Evolutionary conservation across 345 rosid genomes (phyloP).

Genomic region (Syzygium oleosum): DNA sequence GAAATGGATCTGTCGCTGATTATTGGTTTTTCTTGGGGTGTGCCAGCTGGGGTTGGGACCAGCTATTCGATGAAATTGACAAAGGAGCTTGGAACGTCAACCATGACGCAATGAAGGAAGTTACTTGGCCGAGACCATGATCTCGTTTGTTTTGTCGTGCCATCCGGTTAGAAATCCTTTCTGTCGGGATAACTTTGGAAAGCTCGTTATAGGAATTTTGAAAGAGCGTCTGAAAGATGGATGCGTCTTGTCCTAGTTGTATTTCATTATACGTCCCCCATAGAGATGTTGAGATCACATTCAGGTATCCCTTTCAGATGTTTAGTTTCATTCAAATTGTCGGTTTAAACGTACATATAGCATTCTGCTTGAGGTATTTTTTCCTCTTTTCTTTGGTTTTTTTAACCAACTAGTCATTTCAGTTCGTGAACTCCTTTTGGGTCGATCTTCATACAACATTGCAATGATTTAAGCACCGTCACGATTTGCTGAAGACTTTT

Average conservation of each 20-base stretch:
- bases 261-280: background rate
- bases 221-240: background rate
- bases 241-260: background rate
- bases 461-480: background rate
- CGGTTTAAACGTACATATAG: background rate
- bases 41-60: constrained; percentile 77
- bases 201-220: background rate
- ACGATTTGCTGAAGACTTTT: background rate
- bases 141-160: background rate
- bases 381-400: background rate
- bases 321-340: background rate
- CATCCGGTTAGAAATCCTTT: background rate
- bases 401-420: background rate
- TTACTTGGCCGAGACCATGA: constrained; percentile 49
- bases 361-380: background rate
- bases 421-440: background rate
- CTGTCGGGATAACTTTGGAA: background rate
- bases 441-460: background rate
- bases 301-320: background rate
- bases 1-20: constrained; percentile 29
- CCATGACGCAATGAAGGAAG: constrained; percentile 10
- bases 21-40: constrained; percentile 93
- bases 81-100: constrained; percentile 65
- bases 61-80: constrained; percentile 57
- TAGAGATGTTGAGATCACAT: background rate